Evolutionary conservation across 257 asterid species (phyloP).

Genomic region (Solanum peruvianum): DNA sequence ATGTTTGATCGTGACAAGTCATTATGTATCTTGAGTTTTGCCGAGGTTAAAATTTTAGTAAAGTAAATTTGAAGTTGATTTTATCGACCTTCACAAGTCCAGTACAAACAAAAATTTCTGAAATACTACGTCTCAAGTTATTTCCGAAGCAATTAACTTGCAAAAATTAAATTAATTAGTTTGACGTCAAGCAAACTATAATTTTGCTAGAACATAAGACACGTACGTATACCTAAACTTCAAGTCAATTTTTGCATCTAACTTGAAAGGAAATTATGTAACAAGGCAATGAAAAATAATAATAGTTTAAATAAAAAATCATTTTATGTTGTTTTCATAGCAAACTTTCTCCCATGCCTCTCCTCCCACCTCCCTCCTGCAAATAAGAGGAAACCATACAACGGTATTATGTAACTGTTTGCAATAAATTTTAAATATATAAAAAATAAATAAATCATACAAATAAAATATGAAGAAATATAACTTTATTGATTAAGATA

Average conservation of each 20-base stretch:
- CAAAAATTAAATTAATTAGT: not conserved
- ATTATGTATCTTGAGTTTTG: not conserved
- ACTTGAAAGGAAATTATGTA: too few species aligned
- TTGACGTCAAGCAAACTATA: not conserved
- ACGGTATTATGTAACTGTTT: too few species aligned
- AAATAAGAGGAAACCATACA: too few species aligned
- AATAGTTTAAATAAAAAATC: too few species aligned
- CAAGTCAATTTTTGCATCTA: not conserved
- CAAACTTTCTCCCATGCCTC: too few species aligned
- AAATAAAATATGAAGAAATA: too few species aligned
- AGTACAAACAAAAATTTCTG: rapidly evolving
- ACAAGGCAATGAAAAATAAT: too few species aligned
- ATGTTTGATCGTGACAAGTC: not conserved
- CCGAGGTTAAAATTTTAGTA: not conserved
- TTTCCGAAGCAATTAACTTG: not conserved
- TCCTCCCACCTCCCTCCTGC: too few species aligned
- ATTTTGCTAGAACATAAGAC: not conserved
- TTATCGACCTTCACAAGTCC: not conserved
- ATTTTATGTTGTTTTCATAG: too few species aligned
- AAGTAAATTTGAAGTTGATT: not conserved
- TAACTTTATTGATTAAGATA: too few species aligned
- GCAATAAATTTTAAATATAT: too few species aligned
- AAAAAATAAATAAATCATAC: too few species aligned
- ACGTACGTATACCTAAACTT: not conserved
- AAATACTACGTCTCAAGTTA: not conserved